Evolutionary conservation across 108 stramenopile genomes (phyloP).

Genomic region (Cafeteria roenbergensis): DNA sequence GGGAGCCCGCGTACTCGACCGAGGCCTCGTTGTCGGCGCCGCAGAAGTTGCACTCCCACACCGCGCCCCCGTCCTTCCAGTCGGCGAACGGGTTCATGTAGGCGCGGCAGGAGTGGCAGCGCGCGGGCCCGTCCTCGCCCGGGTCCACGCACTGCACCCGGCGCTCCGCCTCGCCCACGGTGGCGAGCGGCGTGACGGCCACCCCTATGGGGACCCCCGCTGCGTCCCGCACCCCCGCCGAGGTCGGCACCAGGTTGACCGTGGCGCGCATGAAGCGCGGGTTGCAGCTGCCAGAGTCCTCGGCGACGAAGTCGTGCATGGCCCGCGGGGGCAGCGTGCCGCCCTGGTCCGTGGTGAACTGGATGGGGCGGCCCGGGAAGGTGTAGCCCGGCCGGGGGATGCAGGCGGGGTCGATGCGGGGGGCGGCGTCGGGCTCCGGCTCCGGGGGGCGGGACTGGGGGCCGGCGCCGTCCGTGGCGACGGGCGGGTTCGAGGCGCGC

Average conservation of each 20-base stretch:
- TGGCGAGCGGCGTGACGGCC: neutral
- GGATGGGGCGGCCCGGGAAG: too few relatives aligned
- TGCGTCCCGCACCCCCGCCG: neutral
- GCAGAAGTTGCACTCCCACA: slow-evolving; percentile 41
- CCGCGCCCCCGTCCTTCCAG: slow-evolving; percentile 34
- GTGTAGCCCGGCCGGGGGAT: neutral
- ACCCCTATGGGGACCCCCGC: neutral
- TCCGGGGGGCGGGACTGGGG: too few relatives aligned
- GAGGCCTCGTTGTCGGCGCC: slow-evolving; percentile 38
- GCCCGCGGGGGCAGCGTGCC: neutral
- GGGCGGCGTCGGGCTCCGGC: neutral
- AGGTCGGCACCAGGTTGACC: neutral
- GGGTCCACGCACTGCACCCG: neutral
- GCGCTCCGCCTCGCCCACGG: neutral
- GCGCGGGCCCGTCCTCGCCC: slow-evolving; percentile 25
- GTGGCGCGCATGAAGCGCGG: neutral
- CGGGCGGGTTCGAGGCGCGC: too few relatives aligned
- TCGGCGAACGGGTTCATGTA: slow-evolving; percentile 41
- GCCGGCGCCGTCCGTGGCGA: too few relatives aligned
- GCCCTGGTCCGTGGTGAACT: neutral
- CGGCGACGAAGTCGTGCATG: neutral
- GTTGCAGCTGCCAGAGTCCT: neutral
- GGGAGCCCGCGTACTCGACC: slow-evolving; percentile 27
- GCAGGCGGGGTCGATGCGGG: neutral
- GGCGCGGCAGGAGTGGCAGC: slow-evolving; percentile 37